Conservation (phyloP, 2,329 filamentous ascomycete species). For the Aureobasidium sp. region DNA sequence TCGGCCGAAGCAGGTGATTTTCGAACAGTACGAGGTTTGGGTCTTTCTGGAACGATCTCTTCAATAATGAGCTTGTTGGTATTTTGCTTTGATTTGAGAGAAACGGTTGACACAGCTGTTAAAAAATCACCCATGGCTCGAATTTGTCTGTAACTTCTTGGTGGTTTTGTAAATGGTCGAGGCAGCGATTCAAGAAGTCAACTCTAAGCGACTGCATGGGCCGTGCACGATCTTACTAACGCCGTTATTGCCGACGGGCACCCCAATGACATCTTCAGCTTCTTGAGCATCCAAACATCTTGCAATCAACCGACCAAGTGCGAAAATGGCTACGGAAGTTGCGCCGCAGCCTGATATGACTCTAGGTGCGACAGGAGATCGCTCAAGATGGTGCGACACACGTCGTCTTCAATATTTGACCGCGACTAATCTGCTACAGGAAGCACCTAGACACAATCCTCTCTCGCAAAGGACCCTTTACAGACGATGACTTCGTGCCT, state of each 20-base stretch:
- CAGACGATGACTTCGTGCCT: conserved; percentile 47
- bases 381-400: conserved; percentile 14
- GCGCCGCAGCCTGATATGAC: neutral
- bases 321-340: conserved; percentile 5
- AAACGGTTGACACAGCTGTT: conserved; percentile 40
- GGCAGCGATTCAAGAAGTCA: neutral
- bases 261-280: neutral
- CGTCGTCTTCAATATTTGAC: neutral
- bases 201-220: neutral
- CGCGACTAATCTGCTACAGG: conserved; percentile 37
- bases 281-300: neutral
- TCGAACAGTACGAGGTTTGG: neutral
- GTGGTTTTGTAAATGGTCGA: conserved; percentile 2
- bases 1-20: conserved; percentile 15
- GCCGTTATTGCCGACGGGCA: neutral
- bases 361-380: neutral
- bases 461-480: conserved; percentile 70
- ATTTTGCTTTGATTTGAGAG: conserved; percentile 17
- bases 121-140: conserved; percentile 43
- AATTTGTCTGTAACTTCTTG: conserved; percentile 18
- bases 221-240: neutral
- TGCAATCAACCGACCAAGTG: neutral
- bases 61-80: neutral
- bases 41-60: neutral
- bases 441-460: conserved; percentile 77